Evolutionary conservation across 169 alveolate genomes (phyloP).

Genomic region (Cyclospora cayetanensis): DNA sequence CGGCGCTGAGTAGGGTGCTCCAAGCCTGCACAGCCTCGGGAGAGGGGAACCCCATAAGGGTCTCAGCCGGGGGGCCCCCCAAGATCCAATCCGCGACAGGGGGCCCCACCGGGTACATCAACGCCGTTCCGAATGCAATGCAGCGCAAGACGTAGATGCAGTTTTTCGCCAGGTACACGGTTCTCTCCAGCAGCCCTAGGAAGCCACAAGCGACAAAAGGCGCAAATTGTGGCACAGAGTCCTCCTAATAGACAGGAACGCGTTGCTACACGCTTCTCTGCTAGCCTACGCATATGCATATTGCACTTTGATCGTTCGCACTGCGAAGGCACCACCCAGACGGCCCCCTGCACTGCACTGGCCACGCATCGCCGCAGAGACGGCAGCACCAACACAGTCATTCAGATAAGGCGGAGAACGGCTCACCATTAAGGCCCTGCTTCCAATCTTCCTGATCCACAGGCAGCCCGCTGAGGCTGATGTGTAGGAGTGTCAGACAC

Average conservation of each 20-base stretch:
- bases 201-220: background rate
- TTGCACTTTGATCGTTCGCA: too few relatives aligned
- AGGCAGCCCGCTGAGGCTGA: slow-evolving; percentile 46
- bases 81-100: background rate
- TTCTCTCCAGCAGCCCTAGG: background rate
- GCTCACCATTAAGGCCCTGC: slow-evolving; percentile 10
- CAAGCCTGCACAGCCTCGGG: slow-evolving; percentile 32
- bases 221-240: too few relatives aligned
- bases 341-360: too few relatives aligned
- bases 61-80: background rate
- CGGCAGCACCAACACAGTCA: too few relatives aligned
- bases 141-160: slow-evolving; percentile 19
- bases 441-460: slow-evolving; percentile 30
- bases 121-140: slow-evolving; percentile 18
- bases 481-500: slow-evolving; percentile 34
- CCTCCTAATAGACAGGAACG: too few relatives aligned
- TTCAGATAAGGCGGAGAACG: too few relatives aligned
- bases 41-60: slow-evolving; percentile 6
- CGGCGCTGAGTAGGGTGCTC: slow-evolving; percentile 26
- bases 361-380: too few relatives aligned
- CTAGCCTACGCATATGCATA: too few relatives aligned
- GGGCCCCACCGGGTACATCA: background rate
- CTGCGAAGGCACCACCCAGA: too few relatives aligned
- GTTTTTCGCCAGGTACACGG: slow-evolving; percentile 9
- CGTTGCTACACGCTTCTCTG: too few relatives aligned